phyloP scores from a whole-genome alignment of 1,284 basidiomycete species.

The Omphalotus olearius region DNA sequence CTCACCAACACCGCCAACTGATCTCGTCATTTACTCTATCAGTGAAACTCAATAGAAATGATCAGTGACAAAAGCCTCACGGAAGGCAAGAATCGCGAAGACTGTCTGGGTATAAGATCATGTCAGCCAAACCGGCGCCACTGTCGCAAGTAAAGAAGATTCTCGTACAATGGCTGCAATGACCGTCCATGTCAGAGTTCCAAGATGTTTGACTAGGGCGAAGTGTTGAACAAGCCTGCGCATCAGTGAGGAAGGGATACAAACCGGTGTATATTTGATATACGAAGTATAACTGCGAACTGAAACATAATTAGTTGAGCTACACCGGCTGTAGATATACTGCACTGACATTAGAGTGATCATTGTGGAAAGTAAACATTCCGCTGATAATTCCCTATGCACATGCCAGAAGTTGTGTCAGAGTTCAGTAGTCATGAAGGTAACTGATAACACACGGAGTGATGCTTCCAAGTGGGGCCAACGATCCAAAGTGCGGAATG shows the following conservation, averaged over 20 bases:
- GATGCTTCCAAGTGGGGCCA: slow-evolving; percentile 17
- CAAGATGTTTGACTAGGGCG: slow-evolving; percentile 21
- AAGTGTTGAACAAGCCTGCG: not conserved
- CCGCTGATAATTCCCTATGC: slow-evolving; percentile 29
- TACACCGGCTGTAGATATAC: not conserved
- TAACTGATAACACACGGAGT: slow-evolving; percentile 8
- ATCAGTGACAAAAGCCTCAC: slow-evolving; percentile 13
- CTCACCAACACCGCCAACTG: slow-evolving; percentile 23
- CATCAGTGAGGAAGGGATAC: slow-evolving; percentile 1
- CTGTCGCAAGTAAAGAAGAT: not conserved
- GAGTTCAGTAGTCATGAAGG: not conserved
- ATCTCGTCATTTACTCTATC: not conserved
- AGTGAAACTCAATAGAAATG: not conserved
- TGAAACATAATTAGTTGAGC: slow-evolving; percentile 13
- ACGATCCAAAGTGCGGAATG: slow-evolving; percentile 24
- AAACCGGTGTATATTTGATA: slow-evolving; percentile 33
- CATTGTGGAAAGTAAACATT: slow-evolving; percentile 33
- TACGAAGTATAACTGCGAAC: slow-evolving; percentile 40
- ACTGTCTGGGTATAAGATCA: slow-evolving; percentile 12
- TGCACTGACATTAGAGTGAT: slow-evolving; percentile 33
- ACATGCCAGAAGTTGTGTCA: not conserved
- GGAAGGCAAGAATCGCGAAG: slow-evolving; percentile 19
- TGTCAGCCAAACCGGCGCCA: not conserved
- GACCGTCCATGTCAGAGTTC: slow-evolving; percentile 19
- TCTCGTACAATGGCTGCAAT: slow-evolving; percentile 19